Evolutionary conservation across 2,329 filamentous ascomycete species (phyloP).

Genomic region (Aureobasidium uvarum): DNA sequence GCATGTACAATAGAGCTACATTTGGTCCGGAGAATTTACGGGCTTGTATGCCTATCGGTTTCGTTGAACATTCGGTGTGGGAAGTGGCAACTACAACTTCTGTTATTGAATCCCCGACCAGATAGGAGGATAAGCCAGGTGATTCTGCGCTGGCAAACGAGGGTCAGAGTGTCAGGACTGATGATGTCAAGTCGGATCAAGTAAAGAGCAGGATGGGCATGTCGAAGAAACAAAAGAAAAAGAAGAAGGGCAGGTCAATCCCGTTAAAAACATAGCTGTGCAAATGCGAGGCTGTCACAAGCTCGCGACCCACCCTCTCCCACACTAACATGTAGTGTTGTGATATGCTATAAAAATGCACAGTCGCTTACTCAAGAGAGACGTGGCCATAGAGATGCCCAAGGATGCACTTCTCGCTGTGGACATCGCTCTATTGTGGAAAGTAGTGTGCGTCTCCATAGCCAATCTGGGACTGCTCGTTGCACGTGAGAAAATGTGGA

Average conservation of each 20-base stretch:
- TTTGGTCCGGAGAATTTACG: conserved; percentile 39
- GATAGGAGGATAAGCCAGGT: background rate
- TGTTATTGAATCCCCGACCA: background rate
- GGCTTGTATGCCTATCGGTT: conserved; percentile 29
- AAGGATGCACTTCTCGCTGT: no score
- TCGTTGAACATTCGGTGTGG: background rate
- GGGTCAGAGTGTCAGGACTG: background rate
- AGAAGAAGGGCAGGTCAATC: background rate
- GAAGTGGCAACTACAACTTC: background rate
- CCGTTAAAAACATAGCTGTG: background rate
- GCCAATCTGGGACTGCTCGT: no score
- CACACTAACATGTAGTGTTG: no score
- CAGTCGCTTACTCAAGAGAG: no score
- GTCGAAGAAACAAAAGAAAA: background rate
- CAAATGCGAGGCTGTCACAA: no score
- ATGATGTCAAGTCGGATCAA: background rate
- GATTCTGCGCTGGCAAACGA: background rate
- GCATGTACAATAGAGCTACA: conserved; percentile 33
- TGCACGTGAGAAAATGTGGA: no score
- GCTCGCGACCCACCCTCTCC: no score
- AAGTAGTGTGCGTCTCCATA: no score
- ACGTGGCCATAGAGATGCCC: no score
- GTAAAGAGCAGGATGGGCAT: background rate
- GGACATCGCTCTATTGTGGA: no score
- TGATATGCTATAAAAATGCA: no score